Evolutionary conservation across 1,139 yeast species (phyloP), one percentile per base, ranked within the genome.

Genomic region (Suhomyces atakaporum): DNA sequence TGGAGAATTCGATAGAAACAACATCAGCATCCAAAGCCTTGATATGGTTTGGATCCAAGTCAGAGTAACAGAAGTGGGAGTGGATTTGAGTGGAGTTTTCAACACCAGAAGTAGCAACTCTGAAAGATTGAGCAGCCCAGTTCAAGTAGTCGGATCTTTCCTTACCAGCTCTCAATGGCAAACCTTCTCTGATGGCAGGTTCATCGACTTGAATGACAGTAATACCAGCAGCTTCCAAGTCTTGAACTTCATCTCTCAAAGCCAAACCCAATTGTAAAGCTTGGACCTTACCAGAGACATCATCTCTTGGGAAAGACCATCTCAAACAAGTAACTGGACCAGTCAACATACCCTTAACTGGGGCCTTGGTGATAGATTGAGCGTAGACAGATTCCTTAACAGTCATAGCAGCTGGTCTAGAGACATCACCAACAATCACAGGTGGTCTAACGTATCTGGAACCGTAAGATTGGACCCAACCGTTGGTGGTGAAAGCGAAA

Each of bases 221-320:
- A 60, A 92, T 89, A 73, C 97, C 97, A 50, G 97, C 98, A 59
- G 86, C 84, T 80, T 92, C 98, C 70, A 92, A 87, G 69, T 92
- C 98, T 61, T 83, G 78, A 58, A 92, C 98, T 79, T 92, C 98
- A 62, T 92, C 98, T 78, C 98, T 88, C 65, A 92, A 81, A 58
- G 97, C 97, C 62, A 92, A 79, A 66, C 96, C 95, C 68, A 92
- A 85, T 81, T 92, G 98, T 69, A 87, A 80, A 58, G 97, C 90
- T 79, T 92, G 98, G 53, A 82, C 78, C 78, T 87, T 81, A 75
- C 87, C 94, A 51, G 96, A 79, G 56, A 92, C 85, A 62, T 92
- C 98, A 66, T 90, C 94, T 84, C 98, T 88, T 77, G 98, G 98
- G 97, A 92, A 92, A 60, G 98, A 92, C 98, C 98, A 92, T 84